Evolutionary conservation across 331 rosid genomes (phyloP), one percentile per base, ranked within the genome.

Genomic region (Pyrus hybrid): DNA sequence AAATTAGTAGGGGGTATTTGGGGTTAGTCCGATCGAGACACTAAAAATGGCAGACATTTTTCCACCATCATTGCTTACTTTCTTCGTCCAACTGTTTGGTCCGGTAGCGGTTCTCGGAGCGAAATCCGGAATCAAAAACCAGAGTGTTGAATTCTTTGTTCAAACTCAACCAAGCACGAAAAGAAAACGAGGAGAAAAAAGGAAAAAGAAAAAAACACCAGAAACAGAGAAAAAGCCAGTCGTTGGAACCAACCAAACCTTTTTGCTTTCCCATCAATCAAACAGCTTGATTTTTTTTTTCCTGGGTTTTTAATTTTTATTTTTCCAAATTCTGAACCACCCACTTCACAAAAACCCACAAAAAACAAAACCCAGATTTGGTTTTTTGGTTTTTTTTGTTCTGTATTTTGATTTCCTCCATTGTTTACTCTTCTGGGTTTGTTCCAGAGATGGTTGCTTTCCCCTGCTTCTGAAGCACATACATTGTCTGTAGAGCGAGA

Each of bases 61-160:
- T 20, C 58, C 72, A 41, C 83, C 71, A 71, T 67, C 76, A 12
- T 80, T 82, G 26, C 41, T 78, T 82, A 77, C 72, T 18, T 80
- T 80, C 87, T 70, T 70, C 83, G 72, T 75, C 84, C 84, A 89
- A 77, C 68, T 91, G 88, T 91, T 22, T 79, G 93, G 96, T 80
- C 61, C 79, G 64, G 65, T 78, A 86, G 79, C 75, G 69, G 72
- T 85, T 83, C 72, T 76, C 87, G 96, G 93, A 89, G 87, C 84
- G 73, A 63, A 87, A 85, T 56, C 63, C 90, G 97, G 93, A 82
- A 85, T 66, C 83, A 63, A 73, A 57, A 16, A 63, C 29, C 81
- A 81, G 67, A 53, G 91, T 66, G 75, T 76, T 86, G 86, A 81
- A 80, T 83, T 74, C 70, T 67, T 60, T 71, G 66, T 86, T 82